Base-by-base conservation (phyloP, 2,329 filamentous ascomycete genomes). In the Penicillium griseofulvum region DNA sequence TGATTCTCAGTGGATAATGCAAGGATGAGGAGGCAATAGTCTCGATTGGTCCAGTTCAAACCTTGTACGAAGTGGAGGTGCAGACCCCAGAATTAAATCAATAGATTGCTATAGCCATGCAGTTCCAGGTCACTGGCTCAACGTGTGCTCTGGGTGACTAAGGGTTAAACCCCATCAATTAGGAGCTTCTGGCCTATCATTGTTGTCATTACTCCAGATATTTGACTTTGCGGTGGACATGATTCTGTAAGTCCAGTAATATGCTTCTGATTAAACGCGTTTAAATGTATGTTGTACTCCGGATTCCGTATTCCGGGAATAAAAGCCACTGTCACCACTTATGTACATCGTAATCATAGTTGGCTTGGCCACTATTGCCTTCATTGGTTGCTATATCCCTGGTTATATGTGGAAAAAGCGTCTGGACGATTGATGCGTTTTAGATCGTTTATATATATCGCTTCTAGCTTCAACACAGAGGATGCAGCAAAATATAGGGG, bases 21-120 rank as follows among this genome's bases (percentile, higher is more conserved):
- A 65, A 65, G 61, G 59, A 61, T 49, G 57, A 59, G 44, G 48
- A 61, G 54, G 38, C 49, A 48, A 50, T 52, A 56, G 54, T 57
- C 55, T 43, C 57, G 49, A 64, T 65, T 63, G 63, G 63, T 49
- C 56, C 52, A 47, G 8, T 52, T 39, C 17, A 48, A 48, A 31
- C 42, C 34, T 38, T 47, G 49, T 45, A 17, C n/a, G 33, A 41
- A 50, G 52, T 54, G 52, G 52, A 49, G 26, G 36, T 24, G 19
- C 42, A 44, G 47, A 50, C 41, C 17, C 44, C 43, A 19, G 17
- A 36, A 24, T 53, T 31, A 36, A n/a, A 37, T 31, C 24, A 54
- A 37, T 43, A 29, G 36, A 52, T 46, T 47, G 36, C 28, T 36
- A 33, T 36, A 28, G 45, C 51, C 34, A 31, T 33, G 26, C 51